Conservation (phyloP, 2,329 filamentous ascomycete genomes). For the Diaporthe vexans region DNA sequence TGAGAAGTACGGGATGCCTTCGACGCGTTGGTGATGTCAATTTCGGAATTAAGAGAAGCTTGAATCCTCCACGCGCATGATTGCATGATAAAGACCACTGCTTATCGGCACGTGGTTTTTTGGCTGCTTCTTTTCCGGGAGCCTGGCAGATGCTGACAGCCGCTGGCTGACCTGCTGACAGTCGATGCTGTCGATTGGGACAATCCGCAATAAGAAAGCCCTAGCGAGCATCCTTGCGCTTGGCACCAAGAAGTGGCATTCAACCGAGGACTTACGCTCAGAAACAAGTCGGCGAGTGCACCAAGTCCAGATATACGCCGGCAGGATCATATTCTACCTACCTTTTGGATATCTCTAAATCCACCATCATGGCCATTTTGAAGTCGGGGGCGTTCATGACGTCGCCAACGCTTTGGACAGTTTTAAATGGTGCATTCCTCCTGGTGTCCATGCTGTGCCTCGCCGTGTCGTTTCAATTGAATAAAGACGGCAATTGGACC, state of each 20-base stretch:
- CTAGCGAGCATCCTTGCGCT: no score
- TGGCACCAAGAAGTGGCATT: neutral
- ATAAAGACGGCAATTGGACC: neutral
- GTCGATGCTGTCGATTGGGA: no score
- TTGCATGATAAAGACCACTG: no score
- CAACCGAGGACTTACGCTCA: neutral
- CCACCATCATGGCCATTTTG: neutral
- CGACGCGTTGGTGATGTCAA: no score
- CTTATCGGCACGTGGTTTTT: no score
- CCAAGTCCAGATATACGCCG: neutral
- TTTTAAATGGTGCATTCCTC: neutral
- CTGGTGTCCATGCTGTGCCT: conserved; percentile 1
- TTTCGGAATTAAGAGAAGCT: no score
- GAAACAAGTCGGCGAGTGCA: neutral
- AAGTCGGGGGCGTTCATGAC: neutral
- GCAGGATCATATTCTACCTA: neutral
- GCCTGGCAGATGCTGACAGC: no score
- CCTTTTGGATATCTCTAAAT: neutral
- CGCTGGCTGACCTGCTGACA: no score
- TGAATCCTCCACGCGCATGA: no score
- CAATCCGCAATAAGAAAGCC: no score
- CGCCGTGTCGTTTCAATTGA: neutral
- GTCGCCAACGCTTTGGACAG: neutral
- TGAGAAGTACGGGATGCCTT: no score
- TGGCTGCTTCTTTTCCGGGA: no score